These are phyloP conservation scores for Lipomyces sp. DNA, from an alignment of 805 yeast species.

Conservation along the genomic window DNA sequence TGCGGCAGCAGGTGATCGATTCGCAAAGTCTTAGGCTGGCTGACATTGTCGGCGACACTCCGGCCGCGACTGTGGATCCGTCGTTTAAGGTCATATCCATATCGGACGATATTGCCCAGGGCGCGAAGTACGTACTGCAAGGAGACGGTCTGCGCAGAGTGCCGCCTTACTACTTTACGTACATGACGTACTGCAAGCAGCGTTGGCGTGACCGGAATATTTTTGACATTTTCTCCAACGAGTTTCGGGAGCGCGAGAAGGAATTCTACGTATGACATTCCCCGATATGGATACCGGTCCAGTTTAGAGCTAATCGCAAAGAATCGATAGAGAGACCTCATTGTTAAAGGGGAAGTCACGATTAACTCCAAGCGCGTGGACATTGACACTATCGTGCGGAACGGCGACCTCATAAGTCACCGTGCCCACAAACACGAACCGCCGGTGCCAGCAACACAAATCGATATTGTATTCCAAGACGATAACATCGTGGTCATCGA, in stretches of 20 bases:
- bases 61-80: constrained; percentile 9
- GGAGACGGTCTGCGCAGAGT: constrained; percentile 55
- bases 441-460: constrained; percentile 57
- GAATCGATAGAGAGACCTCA: constrained; percentile 41
- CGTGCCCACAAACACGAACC: constrained; percentile 88
- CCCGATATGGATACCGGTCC: too few relatives aligned
- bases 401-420: constrained; percentile 82
- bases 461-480: constrained; percentile 68
- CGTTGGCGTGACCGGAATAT: constrained; percentile 88
- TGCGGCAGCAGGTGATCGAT: constrained; percentile 20
- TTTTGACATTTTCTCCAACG: constrained; percentile 74
- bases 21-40: constrained; percentile 4
- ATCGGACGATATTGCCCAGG: constrained; percentile 36
- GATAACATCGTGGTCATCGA: constrained; percentile 78
- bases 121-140: constrained; percentile 38
- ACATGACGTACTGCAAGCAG: constrained; percentile 83
- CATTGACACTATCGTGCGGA: constrained; percentile 61
- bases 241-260: constrained; percentile 75
- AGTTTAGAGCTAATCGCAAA: too few relatives aligned
- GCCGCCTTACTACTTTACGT: constrained; percentile 82
- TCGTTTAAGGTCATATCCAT: constrained; percentile 29
- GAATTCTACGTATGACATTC: constrained; percentile 62
- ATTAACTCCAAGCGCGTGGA: constrained; percentile 65
- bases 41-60: constrained; percentile 18
- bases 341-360: constrained; percentile 70